Evolutionary conservation across 2,329 filamentous ascomycete genomes (phyloP), one percentile per base, ranked within the genome.

Genomic region (Aspergillus unguis): DNA sequence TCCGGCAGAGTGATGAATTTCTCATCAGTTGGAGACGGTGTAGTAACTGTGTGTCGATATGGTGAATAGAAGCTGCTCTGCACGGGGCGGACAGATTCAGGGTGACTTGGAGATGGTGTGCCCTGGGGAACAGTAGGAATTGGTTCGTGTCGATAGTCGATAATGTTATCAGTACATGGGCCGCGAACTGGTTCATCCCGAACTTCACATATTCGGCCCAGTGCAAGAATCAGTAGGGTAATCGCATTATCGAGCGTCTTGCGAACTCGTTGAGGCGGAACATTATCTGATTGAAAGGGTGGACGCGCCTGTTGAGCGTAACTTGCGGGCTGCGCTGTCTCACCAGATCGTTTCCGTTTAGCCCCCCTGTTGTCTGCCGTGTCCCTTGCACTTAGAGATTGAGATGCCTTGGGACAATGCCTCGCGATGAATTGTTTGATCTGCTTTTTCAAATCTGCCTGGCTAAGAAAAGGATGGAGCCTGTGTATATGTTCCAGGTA

Each of bases 221-320:
- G 75, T 0, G 92, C 92, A 49, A 97, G 78, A 1, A 96, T 84
- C 3, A 92, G 78, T 2, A 96, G 79, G 1, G 96, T 83, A 36
- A 97, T 79, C 0, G 91, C 91, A 60, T 89, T 95, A 48, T 85
- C 81, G 11, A 94, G 84, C 6, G 87, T 90, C 48, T 86, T 70
- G 42, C 75, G 73, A 23, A 77, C n/a, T 62, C 58, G 25, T 53
- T 56, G 38, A 11, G 49, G 28, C 23, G 17, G 10, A 27, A 31
- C 6, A 36, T 43, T 10, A 3, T 32, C 48, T 36, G 47, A 11
- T 17, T 48, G 26, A 10, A 26, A 27, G n/a, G 50, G 48, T 29
- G 58, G 48, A 25, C 60, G 60, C 4, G 59, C 59, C 31, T 60
- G 66, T 53, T 54, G 47, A 23, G 65, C 65, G 32, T 63, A 61